Conservation (phyloP, 306 rosid species). For the apple (Malus domestica) region ASM211411v1 NC_041805.1:23482001-23482500, state of each 20-base stretch:
- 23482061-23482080: background rate
- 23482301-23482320: background rate
- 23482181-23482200: background rate
- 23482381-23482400: background rate
- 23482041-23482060: background rate
- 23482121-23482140: background rate
- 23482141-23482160: background rate
- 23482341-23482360: background rate
- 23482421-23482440: background rate
- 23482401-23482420: background rate
- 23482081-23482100: background rate
- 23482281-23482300: background rate
- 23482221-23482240: background rate
- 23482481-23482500: background rate
- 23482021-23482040: background rate
- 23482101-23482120: background rate
- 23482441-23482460: background rate
- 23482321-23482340: background rate
- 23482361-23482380: background rate
- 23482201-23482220: background rate
- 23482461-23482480: background rate
- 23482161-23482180: background rate
- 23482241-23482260: background rate
- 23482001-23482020: background rate
- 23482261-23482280: background rate